A percentile compares a stretch with the other conserved stretches of the same genome.
Evolutionary conservation across 2,329 filamentous ascomycete genomes (phyloP).

Genomic region (Fonsecaea multimorphosa): DNA sequence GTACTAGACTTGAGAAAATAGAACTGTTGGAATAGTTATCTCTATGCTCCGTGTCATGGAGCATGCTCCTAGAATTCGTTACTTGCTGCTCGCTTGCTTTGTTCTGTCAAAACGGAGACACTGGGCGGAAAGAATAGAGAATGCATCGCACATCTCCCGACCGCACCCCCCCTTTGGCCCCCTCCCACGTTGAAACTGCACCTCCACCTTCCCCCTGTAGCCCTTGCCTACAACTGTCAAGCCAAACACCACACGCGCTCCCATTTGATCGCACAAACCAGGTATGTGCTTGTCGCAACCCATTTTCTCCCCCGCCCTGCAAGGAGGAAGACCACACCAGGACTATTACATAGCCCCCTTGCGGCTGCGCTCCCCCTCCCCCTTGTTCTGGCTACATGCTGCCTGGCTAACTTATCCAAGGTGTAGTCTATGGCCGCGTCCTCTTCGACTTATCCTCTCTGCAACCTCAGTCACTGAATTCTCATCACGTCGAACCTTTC

Average conservation of each 20-base stretch:
- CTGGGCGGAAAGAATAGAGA: not conserved
- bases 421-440: not conserved
- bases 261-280: conserved; percentile 4
- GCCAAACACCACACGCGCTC: conserved; percentile 1
- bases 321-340: not conserved
- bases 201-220: not conserved
- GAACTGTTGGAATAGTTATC: not conserved
- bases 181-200: conserved; percentile 4
- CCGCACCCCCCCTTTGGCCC: not conserved
- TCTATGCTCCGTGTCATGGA: no score
- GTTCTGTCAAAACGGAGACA: no score
- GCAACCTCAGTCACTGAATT: not conserved
- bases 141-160: not conserved
- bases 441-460: not conserved
- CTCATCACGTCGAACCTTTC: not conserved
- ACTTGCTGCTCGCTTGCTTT: no score
- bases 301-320: not conserved
- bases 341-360: not conserved
- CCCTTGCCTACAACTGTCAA: not conserved
- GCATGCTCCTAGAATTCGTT: no score
- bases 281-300: conserved; percentile 11
- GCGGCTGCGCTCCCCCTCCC: not conserved
- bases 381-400: not conserved
- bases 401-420: not conserved
- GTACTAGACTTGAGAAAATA: not conserved